phyloP scores from a whole-genome alignment of 2,329 filamentous ascomycete genomes.

The Penicillium sp. region DNA sequence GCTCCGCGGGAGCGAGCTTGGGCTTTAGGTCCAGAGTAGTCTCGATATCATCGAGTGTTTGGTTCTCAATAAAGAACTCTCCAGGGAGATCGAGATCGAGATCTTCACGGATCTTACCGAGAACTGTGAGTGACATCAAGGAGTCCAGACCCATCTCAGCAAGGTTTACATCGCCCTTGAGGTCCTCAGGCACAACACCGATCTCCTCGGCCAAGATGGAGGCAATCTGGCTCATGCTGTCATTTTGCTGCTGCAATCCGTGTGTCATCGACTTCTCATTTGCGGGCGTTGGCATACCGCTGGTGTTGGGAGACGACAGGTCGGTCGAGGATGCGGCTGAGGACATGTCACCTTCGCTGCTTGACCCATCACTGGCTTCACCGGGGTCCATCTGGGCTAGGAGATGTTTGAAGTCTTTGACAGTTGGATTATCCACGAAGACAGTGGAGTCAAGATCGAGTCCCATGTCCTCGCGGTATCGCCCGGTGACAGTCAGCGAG shows the following conservation, averaged over 20 bases:
- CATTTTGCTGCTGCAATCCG: constrained; percentile 24
- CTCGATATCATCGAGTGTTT: constrained; percentile 43
- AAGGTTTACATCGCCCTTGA: constrained; percentile 43
- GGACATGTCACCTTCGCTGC: constrained; percentile 32
- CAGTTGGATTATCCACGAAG: constrained; percentile 61
- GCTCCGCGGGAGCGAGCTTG: constrained; percentile 26
- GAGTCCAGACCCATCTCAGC: constrained; percentile 49
- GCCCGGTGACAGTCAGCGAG: constrained; percentile 61
- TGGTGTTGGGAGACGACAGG: constrained; percentile 36
- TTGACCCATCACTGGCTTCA: constrained; percentile 30
- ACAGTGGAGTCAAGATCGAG: constrained; percentile 59
- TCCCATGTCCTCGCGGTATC: constrained; percentile 61
- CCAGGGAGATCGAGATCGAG: constrained; percentile 44
- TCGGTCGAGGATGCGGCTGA: constrained; percentile 35
- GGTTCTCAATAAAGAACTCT: constrained; percentile 48
- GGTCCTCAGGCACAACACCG: constrained; percentile 43
- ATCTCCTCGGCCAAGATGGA: constrained; percentile 47
- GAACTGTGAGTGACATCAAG: constrained; percentile 47
- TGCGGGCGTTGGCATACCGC: constrained; percentile 31
- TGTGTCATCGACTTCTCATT: constrained; percentile 28
- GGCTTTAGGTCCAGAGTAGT: constrained; percentile 41
- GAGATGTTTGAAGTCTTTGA: constrained; percentile 61
- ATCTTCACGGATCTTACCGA: constrained; percentile 47
- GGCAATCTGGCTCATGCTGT: constrained; percentile 43
- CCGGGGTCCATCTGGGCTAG: constrained; percentile 42